Evolutionary conservation across 1,139 yeast genomes (phyloP).

Genomic region (Sugiyamaella paludigena): DNA sequence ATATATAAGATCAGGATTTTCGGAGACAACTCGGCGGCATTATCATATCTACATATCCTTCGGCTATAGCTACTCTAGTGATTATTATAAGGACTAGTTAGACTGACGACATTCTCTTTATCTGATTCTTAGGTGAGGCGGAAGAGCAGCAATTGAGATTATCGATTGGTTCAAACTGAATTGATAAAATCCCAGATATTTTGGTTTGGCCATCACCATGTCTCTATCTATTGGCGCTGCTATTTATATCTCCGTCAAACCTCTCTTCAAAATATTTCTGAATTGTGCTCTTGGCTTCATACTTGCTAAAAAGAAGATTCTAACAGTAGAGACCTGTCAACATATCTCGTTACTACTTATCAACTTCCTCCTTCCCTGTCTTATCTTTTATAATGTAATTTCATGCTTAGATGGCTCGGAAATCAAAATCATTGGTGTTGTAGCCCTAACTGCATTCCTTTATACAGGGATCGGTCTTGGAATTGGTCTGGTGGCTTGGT

Average conservation of each 20-base stretch:
- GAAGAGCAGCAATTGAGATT: too few species aligned
- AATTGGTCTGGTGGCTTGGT: conserved; percentile 34
- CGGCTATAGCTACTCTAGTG: too few species aligned
- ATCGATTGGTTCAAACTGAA: too few species aligned
- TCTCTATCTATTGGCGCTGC: conserved; percentile 56
- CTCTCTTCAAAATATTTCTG: conserved; percentile 79
- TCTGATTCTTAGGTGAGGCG: too few species aligned
- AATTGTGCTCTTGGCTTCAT: conserved; percentile 68
- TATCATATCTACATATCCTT: too few species aligned
- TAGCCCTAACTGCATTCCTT: conserved; percentile 62
- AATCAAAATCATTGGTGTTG: conserved; percentile 71
- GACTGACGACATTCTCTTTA: too few species aligned
- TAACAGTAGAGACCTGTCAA: conserved; percentile 63
- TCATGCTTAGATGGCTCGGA: conserved; percentile 65
- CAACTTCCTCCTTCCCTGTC: conserved; percentile 71
- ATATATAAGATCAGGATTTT: too few species aligned
- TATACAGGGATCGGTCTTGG: conserved; percentile 35
- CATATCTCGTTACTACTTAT: conserved; percentile 73
- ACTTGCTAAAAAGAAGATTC: conserved; percentile 59
- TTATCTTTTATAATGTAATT: conserved; percentile 75
- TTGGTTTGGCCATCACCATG: background rate
- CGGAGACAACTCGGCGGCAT: too few species aligned
- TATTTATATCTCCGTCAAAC: conserved; percentile 79
- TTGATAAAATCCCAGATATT: too few species aligned
- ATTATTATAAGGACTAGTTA: too few species aligned